A percentile compares a stretch with the other conserved stretches of the same genome.
These are phyloP conservation scores for Stentor roeselii DNA, from an alignment of 73 alveolate species.

Conservation along the genomic window DNA sequence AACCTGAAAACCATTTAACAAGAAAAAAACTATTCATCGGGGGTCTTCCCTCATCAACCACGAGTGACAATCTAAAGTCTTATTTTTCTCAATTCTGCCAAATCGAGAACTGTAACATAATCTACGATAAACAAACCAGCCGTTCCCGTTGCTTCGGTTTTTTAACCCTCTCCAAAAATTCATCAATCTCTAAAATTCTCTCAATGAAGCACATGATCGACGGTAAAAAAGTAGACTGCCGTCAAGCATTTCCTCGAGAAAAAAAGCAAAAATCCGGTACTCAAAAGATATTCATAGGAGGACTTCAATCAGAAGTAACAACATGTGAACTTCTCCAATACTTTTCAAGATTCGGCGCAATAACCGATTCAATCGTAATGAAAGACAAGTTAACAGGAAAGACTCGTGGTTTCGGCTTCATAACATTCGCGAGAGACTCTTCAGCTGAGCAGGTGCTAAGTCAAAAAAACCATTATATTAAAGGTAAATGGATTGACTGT, in stretches of 20 bases:
- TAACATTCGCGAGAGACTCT: conserved; percentile 23
- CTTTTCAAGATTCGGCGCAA: conserved; percentile 28
- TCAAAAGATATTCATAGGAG: conserved; percentile 15
- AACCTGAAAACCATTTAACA: background rate
- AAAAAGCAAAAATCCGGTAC: background rate
- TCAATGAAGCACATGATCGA: background rate
- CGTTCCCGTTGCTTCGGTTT: conserved; percentile 22
- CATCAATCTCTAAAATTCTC: background rate
- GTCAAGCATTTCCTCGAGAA: conserved; percentile 15
- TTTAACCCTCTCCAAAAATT: background rate
- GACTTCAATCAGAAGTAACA: conserved; percentile 9
- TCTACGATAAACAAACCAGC: conserved; percentile 11
- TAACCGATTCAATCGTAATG: conserved; percentile 28
- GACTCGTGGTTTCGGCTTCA: conserved; percentile 34
- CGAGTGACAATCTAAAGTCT: background rate
- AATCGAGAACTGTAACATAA: conserved; percentile 3
- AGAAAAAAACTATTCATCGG: conserved; percentile 24
- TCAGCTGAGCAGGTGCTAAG: conserved; percentile 11
- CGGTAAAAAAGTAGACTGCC: background rate
- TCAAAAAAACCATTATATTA: background rate
- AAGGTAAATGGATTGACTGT: background rate
- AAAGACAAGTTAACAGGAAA: conserved; percentile 30
- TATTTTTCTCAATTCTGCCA: background rate
- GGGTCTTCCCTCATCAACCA: conserved; percentile 7
- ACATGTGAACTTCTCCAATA: background rate